phyloP scores from a whole-genome alignment of 2,329 filamentous ascomycete genomes.

The Grosmannia clavigera region DNA sequence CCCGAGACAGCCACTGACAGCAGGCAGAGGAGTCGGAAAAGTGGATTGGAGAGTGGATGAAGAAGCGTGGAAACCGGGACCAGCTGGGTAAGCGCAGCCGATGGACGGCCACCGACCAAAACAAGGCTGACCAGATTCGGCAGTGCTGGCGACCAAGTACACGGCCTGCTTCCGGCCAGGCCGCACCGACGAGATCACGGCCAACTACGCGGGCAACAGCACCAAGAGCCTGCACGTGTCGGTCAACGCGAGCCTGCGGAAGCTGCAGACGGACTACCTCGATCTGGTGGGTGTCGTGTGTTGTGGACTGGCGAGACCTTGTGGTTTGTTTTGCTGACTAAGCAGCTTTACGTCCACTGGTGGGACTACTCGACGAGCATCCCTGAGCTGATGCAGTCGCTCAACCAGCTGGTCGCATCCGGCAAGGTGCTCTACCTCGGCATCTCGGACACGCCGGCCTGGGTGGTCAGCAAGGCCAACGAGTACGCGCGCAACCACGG shows the following conservation, averaged over 20 bases:
- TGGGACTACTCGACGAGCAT: constrained; percentile 45
- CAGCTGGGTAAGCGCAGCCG: constrained; percentile 36
- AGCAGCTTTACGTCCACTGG: constrained; percentile 33
- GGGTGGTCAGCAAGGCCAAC: constrained; percentile 40
- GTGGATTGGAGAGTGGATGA: constrained; percentile 63
- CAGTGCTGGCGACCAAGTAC: constrained; percentile 58
- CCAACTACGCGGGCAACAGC: constrained; percentile 46
- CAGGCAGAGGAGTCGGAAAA: constrained; percentile 40
- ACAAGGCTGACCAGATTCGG: neutral
- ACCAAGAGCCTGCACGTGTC: constrained; percentile 47
- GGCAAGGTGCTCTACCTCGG: constrained; percentile 50
- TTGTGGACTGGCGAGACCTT: neutral
- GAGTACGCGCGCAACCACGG: constrained; percentile 48
- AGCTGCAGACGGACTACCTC: constrained; percentile 56
- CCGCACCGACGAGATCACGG: constrained; percentile 27
- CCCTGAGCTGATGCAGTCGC: constrained; percentile 45
- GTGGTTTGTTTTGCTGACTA: neutral
- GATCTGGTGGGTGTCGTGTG: constrained; percentile 36
- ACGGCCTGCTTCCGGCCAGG: constrained; percentile 42
- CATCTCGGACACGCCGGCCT: constrained; percentile 44
- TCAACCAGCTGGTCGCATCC: constrained; percentile 36
- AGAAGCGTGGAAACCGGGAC: constrained; percentile 48
- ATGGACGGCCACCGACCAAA: neutral
- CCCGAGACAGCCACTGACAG: neutral
- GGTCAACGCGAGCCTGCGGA: constrained; percentile 42